Evolutionary conservation across 805 yeast genomes (phyloP).

Genomic region (Blastobotrys parvus): DNA sequence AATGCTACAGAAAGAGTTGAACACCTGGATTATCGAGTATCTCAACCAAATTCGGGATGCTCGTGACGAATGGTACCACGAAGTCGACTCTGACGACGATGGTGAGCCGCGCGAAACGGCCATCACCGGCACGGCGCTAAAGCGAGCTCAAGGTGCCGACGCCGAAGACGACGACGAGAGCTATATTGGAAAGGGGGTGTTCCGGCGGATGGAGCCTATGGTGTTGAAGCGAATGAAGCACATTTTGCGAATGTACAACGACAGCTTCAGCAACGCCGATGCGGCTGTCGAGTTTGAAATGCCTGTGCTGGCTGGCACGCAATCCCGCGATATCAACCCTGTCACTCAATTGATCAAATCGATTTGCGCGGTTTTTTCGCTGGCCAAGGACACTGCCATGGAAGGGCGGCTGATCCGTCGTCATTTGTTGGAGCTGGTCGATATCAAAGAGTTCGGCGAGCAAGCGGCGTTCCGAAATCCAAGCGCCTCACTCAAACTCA

Average conservation of each 20-base stretch:
- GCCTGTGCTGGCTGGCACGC: constrained; percentile 72
- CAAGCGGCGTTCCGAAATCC: constrained; percentile 71
- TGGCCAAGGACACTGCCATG: constrained; percentile 54
- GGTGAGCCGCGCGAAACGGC: constrained; percentile 64
- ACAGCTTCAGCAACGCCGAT: constrained; percentile 59
- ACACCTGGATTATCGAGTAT: constrained; percentile 75
- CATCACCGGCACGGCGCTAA: constrained; percentile 40
- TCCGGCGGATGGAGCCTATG: constrained; percentile 50
- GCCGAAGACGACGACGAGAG: constrained; percentile 30
- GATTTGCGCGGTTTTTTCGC: constrained; percentile 60
- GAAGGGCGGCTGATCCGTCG: constrained; percentile 72
- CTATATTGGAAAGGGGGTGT: constrained; percentile 27
- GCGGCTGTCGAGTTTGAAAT: constrained; percentile 58
- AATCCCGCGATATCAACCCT: constrained; percentile 50
- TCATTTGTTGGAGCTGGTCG: constrained; percentile 63
- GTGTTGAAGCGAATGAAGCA: constrained; percentile 58
- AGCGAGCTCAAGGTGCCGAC: constrained; percentile 15
- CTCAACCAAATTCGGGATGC: constrained; percentile 40
- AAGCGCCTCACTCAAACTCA: constrained; percentile 55
- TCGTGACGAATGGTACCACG: constrained; percentile 5
- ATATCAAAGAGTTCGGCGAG: constrained; percentile 74
- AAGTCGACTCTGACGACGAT: constrained; percentile 21
- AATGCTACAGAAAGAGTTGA: constrained; percentile 72
- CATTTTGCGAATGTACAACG: constrained; percentile 61
- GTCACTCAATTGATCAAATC: constrained; percentile 71